These are phyloP conservation scores for Penicillium carneum DNA, from an alignment of 2,329 filamentous ascomycete species.

Conservation along the genomic window DNA sequence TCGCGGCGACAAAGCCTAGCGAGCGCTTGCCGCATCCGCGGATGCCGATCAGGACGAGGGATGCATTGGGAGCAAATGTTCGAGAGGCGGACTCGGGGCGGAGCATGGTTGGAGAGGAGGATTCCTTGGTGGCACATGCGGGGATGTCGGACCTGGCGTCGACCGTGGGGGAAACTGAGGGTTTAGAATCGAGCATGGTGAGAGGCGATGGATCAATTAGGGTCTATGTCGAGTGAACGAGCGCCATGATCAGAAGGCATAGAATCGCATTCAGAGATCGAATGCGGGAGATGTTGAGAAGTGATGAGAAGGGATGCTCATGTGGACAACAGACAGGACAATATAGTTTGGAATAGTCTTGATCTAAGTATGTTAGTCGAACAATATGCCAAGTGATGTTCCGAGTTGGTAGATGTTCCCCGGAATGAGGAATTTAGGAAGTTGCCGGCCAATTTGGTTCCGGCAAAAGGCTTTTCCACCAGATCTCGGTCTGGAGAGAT, in stretches of 20 bases:
- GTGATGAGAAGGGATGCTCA: neutral
- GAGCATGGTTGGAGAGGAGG: neutral
- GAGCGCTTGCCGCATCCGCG: constrained; percentile 56
- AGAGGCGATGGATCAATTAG: constrained; percentile 5
- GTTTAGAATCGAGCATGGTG: constrained; percentile 3
- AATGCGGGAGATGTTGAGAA: neutral
- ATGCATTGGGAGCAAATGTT: constrained; percentile 49
- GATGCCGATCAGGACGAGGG: constrained; percentile 53
- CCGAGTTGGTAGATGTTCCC: neutral
- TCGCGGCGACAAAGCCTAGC: constrained; percentile 53
- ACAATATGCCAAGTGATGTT: neutral
- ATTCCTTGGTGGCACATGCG: neutral
- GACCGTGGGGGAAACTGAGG: neutral
- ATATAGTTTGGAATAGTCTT: neutral
- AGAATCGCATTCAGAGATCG: neutral
- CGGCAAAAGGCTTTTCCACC: constrained; percentile 10
- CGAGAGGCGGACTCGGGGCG: constrained; percentile 25
- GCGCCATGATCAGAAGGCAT: constrained; percentile 14
- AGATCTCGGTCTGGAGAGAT: neutral
- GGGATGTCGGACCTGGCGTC: neutral
- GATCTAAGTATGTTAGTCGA: neutral
- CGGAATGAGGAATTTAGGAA: neutral
- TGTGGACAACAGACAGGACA: neutral
- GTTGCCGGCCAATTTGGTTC: neutral
- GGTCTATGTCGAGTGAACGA: constrained; percentile 10